A percentile compares a stretch with the other conserved stretches of the same genome.
Evolutionary conservation across 2,329 filamentous ascomycete genomes (phyloP).

Genomic region (Microcera coccophila): DNA sequence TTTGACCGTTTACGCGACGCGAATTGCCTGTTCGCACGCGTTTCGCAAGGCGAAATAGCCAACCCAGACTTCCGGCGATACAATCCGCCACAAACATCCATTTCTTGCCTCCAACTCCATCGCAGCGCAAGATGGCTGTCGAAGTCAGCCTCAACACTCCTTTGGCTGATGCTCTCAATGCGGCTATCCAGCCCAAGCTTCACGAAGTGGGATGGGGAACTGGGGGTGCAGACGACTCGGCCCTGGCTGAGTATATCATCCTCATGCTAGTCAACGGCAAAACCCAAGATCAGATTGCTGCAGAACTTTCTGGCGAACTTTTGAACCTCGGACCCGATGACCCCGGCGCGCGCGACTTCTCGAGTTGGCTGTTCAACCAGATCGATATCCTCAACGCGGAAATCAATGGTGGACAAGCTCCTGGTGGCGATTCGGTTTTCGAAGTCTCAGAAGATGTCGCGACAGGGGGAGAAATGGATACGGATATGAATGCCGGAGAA

Average conservation of each 20-base stretch:
- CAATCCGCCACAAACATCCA: conserved; percentile 18
- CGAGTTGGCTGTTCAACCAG: conserved; percentile 90
- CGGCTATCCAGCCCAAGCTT: conserved; percentile 83
- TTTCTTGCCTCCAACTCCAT: conserved; percentile 3
- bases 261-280: conserved; percentile 97
- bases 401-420: conserved; percentile 48
- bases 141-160: conserved; percentile 75
- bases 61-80: conserved; percentile 16
- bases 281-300: conserved; percentile 81
- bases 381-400: conserved; percentile 65
- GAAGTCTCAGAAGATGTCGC: conserved; percentile 34
- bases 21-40: conserved; percentile 24
- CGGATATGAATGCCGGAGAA: conserved; percentile 65
- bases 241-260: conserved; percentile 92
- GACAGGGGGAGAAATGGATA: conserved; percentile 53
- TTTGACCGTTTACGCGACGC: conserved; percentile 20
- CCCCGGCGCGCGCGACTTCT: conserved; percentile 75
- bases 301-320: conserved; percentile 83
- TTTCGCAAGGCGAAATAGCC: conserved; percentile 16
- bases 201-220: conserved; percentile 90
- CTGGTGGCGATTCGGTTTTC: conserved; percentile 25
- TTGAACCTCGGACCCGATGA: conserved; percentile 80
- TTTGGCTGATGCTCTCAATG: conserved; percentile 77
- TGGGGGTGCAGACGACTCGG: conserved; percentile 70
- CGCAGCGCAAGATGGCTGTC: conserved; percentile 62